A percentile compares a stretch with the other conserved stretches of the same genome.
These are phyloP conservation scores for Tolypocladium sp. DNA, from an alignment of 2,329 filamentous ascomycete genomes.

Conservation along the genomic window DNA sequence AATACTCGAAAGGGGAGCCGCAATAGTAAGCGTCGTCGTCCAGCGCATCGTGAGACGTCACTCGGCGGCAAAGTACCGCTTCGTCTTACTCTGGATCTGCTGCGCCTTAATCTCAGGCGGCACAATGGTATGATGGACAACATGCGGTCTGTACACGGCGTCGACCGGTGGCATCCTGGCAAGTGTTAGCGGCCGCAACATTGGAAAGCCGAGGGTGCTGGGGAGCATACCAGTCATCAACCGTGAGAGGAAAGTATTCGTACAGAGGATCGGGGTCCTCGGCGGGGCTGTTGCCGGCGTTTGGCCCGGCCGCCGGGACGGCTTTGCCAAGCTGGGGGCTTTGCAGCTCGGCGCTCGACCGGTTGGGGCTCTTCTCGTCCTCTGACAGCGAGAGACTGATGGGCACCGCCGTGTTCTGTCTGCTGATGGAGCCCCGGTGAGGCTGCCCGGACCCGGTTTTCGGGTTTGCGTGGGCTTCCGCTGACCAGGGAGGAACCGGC, in stretches of 20 bases:
- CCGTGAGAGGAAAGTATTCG: slow-evolving; percentile 85
- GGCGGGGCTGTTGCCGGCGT: slow-evolving; percentile 48
- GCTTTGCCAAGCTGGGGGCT: slow-evolving; percentile 40
- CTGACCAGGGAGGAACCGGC: slow-evolving; percentile 43
- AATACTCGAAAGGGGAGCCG: background rate
- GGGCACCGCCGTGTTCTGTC: slow-evolving; percentile 24
- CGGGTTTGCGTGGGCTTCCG: slow-evolving; percentile 18
- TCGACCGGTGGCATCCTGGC: slow-evolving; percentile 74
- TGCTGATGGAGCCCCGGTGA: slow-evolving; percentile 12
- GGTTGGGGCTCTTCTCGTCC: slow-evolving; percentile 49
- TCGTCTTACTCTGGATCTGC: slow-evolving; percentile 55
- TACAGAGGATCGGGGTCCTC: slow-evolving; percentile 81
- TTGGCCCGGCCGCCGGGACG: slow-evolving; percentile 21
- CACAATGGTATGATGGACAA: slow-evolving; percentile 78
- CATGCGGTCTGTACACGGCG: slow-evolving; percentile 82
- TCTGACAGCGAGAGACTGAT: slow-evolving; percentile 50
- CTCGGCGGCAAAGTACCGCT: slow-evolving; percentile 64
- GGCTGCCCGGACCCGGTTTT: slow-evolving; percentile 10
- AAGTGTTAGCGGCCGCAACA: background rate
- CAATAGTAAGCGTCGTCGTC: background rate
- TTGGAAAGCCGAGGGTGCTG: background rate
- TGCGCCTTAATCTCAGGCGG: slow-evolving; percentile 63
- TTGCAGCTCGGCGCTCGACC: slow-evolving; percentile 37
- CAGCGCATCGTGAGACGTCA: slow-evolving; percentile 16
- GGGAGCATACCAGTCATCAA: slow-evolving; percentile 67